A percentile compares a stretch with the other conserved stretches of the same genome.
Conservation (phyloP, 208 protist species). For the Trypanosomatidae sp. region DNA sequence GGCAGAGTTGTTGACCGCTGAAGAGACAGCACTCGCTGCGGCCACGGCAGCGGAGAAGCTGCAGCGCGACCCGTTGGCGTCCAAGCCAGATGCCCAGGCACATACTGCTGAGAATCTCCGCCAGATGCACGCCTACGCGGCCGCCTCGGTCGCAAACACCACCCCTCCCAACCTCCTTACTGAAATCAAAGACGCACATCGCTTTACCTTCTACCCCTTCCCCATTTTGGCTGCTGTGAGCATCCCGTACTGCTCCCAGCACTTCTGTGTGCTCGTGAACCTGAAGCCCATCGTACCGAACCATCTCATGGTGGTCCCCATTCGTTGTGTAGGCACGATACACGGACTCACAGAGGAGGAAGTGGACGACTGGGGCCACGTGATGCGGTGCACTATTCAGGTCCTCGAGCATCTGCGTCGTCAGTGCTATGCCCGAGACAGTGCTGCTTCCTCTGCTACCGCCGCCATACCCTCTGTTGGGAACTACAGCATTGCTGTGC, state of each 20-base stretch:
- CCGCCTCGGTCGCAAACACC: neutral
- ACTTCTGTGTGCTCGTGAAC: conserved; percentile 84
- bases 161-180: neutral
- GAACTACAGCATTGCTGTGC: conserved; percentile 77
- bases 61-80: conserved; percentile 36
- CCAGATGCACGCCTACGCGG: conserved; percentile 16
- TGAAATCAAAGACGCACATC: neutral
- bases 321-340: conserved; percentile 73
- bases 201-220: conserved; percentile 65
- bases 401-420: conserved; percentile 47
- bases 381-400: conserved; percentile 59
- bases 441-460: neutral
- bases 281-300: conserved; percentile 77
- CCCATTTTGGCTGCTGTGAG: conserved; percentile 32
- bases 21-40: conserved; percentile 13
- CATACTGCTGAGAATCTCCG: conserved; percentile 29
- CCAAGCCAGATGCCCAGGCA: conserved; percentile 20
- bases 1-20: conserved; percentile 6
- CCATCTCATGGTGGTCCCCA: conserved; percentile 84
- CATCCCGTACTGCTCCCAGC: conserved; percentile 54
- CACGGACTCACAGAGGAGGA: conserved; percentile 67
- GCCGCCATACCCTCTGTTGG: neutral
- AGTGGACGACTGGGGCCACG: conserved; percentile 67
- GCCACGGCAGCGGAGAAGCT: conserved; percentile 24
- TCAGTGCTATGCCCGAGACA: neutral